Conservation (phyloP, 2,329 filamentous ascomycete genomes). For the Diaporthe vexans region DNA sequence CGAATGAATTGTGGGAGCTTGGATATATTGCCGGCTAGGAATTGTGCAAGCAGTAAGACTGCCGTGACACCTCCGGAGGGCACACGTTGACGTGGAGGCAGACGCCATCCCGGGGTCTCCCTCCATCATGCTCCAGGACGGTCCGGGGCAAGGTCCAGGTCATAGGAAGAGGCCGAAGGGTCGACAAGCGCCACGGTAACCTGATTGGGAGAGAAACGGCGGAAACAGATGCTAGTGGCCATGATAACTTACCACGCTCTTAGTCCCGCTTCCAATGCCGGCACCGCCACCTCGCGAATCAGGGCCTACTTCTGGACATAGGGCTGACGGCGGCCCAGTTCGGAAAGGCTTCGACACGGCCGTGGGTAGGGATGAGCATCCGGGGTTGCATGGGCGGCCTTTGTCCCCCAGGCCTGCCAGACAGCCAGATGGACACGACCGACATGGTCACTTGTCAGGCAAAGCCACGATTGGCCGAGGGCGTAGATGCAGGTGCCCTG, state of each 20-base stretch:
- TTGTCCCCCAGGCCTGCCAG: background rate
- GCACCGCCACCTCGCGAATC: constrained; percentile 35
- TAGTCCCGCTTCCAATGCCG: constrained; percentile 9
- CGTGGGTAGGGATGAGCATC: constrained; percentile 23
- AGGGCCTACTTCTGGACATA: constrained; percentile 27
- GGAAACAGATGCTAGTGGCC: constrained; percentile 12
- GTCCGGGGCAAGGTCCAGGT: constrained; percentile 5
- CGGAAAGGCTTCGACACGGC: background rate
- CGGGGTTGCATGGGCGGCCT: constrained; percentile 1
- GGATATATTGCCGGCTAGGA: background rate
- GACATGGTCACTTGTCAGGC: constrained; percentile 1
- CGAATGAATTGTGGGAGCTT: background rate
- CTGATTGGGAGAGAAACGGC: constrained; percentile 36
- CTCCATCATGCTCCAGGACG: background rate
- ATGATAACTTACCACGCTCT: background rate
- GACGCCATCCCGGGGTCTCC: background rate
- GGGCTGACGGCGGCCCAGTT: constrained; percentile 27
- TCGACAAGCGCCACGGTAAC: background rate
- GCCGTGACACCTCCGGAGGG: background rate
- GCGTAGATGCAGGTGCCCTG: constrained; percentile 1
- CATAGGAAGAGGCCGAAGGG: constrained; percentile 16
- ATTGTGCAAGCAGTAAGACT: background rate
- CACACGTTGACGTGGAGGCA: constrained; percentile 3
- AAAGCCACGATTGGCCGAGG: constrained; percentile 14
- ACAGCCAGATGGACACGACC: constrained; percentile 6